A percentile compares a stretch with the other conserved stretches of the same genome.
These are phyloP conservation scores for Vanilla planifolia DNA, from an alignment of 106 monocot genomes.

Conservation along the genomic window DNA sequence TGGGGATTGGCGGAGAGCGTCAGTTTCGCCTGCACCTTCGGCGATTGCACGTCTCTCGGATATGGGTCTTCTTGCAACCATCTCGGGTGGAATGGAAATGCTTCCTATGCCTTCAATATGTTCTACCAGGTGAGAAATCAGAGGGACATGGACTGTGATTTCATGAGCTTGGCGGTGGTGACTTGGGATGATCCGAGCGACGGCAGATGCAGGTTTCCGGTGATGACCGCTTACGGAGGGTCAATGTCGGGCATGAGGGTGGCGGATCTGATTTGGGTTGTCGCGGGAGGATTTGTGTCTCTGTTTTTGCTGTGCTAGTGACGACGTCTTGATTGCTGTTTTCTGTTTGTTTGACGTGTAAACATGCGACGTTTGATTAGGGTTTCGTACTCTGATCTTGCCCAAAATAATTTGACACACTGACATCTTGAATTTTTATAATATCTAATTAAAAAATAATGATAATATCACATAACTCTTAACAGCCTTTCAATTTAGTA, in stretches of 20 bases:
- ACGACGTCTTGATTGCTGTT: too few species aligned
- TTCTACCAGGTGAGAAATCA: constrained; percentile 34
- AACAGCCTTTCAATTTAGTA: too few species aligned
- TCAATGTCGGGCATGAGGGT: background rate
- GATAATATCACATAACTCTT: too few species aligned
- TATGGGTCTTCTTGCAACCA: constrained; percentile 29
- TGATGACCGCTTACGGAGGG: constrained; percentile 27
- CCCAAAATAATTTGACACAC: too few species aligned
- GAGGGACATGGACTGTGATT: constrained; percentile 21
- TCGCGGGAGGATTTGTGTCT: background rate
- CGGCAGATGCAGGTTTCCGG: constrained; percentile 29
- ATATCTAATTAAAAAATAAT: too few species aligned
- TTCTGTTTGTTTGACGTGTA: too few species aligned
- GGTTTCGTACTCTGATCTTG: too few species aligned
- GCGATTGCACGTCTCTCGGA: constrained; percentile 36
- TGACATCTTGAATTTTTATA: too few species aligned
- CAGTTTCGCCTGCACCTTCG: constrained; percentile 19
- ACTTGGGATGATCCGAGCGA: constrained; percentile 18
- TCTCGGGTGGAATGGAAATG: constrained; percentile 18
- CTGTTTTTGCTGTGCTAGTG: background rate
- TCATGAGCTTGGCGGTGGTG: constrained; percentile 25
- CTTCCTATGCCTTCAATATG: constrained; percentile 42
- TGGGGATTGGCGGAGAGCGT: constrained; percentile 16
- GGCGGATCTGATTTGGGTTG: background rate
- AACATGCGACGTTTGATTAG: too few species aligned